Evolutionary conservation across 1,139 yeast species (phyloP), one percentile per base, ranked within the genome.

Genomic region (Blastobotrys ciferrii): DNA sequence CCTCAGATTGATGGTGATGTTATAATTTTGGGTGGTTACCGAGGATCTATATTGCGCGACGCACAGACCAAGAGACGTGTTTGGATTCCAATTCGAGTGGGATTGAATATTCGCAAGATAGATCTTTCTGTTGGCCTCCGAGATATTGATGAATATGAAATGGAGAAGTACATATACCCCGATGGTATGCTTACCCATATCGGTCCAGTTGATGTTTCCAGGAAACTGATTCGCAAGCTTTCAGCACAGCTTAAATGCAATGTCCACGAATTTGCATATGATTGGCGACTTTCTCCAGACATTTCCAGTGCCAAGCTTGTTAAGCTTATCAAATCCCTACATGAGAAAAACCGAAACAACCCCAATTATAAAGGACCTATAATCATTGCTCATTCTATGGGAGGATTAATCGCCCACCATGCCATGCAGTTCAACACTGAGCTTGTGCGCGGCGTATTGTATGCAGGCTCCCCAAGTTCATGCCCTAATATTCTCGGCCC

Each of bases 401-500:
- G 97, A 45, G 97, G 97, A 0, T 63, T 89, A 18, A 76, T 89
- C 17, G 81, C 95, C 0, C 96, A 87, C 60, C 84, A 84, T 49
- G 86, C 87, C 0, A 71, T 89, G 73, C 86, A 84, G 50, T 70
- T 71, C 42, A 76, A 81, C 49, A 91, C 96, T 0, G 70, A 76
- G 9, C 66, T 87, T 39, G 77, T 89, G 60, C 71, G 92, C 52
- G 91, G 92, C 0, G 60, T 89, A 1, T 65, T 89, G 2, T 89
- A 87, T 60, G 94, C 81, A 1, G 97, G 97, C 1, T 78, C 81
- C 0, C 97, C 97, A 1, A 74, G 82, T 32, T 88, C 87, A 59
- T 88, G 96, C 65, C 80, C 91, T 12, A 88, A 87, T 60, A 86
- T 88, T 43, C 67, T 89, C 47, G 96, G 97, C 0, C 97, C 97